Percentiles rank a stretch among this genome's conserved stretches.
Conservation (phyloP, 2,329 filamentous ascomycete species). For the Clonostachys chloroleuca region DNA sequence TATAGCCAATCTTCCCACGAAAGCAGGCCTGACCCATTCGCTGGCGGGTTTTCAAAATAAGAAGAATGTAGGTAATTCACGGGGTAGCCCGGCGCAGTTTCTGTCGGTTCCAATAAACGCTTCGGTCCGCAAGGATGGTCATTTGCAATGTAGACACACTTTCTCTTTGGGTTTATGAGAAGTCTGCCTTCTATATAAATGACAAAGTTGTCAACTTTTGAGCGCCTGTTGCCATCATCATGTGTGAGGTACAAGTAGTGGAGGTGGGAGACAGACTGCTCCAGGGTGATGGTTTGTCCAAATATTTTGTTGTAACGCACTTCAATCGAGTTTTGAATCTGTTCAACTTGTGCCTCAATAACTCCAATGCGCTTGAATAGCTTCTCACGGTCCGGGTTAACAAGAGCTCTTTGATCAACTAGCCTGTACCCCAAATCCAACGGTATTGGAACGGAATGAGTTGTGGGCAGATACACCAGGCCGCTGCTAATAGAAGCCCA, state of each 20-base stretch:
- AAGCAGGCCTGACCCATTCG: no score
- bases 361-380: constrained; percentile 4
- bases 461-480: no score
- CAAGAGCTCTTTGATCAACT: constrained; percentile 1
- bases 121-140: background rate
- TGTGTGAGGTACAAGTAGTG: constrained; percentile 5
- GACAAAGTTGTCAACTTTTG: no score
- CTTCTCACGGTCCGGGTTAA: constrained; percentile 1
- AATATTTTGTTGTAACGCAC: background rate
- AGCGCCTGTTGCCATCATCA: background rate
- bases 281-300: background rate
- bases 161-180: background rate
- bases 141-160: background rate
- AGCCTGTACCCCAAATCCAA: background rate
- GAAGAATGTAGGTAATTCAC: no score
- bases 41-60: no score
- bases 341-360: background rate
- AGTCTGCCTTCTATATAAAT: background rate
- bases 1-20: background rate
- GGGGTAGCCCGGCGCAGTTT: background rate
- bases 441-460: background rate
- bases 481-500: no score
- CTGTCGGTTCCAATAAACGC: background rate
- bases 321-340: constrained; percentile 1
- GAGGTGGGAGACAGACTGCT: background rate